Conservation (phyloP, 2,329 filamentous ascomycete genomes). For the Blastomyces parvus region DNA sequence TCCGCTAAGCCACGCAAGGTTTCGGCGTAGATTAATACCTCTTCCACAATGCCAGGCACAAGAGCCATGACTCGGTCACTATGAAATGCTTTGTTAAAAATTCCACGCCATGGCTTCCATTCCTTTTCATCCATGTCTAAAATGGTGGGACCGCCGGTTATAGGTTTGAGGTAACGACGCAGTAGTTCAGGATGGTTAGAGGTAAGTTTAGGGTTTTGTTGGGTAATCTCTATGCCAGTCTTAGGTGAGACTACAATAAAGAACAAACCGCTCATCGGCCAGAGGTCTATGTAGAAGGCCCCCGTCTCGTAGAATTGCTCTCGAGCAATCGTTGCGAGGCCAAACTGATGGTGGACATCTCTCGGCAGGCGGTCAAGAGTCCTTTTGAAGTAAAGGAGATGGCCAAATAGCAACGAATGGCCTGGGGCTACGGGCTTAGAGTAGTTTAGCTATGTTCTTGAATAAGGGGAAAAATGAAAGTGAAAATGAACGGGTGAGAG, state of each 20-base stretch:
- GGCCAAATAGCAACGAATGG: conserved; percentile 21
- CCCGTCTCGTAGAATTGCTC: conserved; percentile 28
- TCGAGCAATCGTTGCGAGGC: conserved; percentile 27
- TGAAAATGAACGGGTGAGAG: not conserved
- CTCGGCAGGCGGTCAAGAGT: conserved; percentile 26
- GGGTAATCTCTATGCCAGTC: conserved; percentile 31
- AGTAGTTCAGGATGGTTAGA: conserved; percentile 26
- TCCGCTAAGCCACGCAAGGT: conserved; percentile 29
- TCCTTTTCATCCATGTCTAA: conserved; percentile 28
- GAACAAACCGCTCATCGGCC: conserved; percentile 31
- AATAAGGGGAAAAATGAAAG: not conserved
- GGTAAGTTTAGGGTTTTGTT: conserved; percentile 11
- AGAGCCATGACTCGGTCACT: conserved; percentile 23
- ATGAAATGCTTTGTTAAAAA: conserved; percentile 33
- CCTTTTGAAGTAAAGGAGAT: conserved; percentile 32
- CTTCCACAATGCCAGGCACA: conserved; percentile 26
- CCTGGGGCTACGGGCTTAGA: not conserved
- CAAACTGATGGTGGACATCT: conserved; percentile 29
- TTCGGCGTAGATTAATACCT: conserved; percentile 24
- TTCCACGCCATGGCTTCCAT: conserved; percentile 38
- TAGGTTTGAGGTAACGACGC: conserved; percentile 24
- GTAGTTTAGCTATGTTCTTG: not conserved
- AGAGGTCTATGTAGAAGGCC: conserved; percentile 39
- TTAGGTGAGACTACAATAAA: conserved; percentile 32
- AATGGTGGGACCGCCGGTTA: conserved; percentile 32